phyloP scores from a whole-genome alignment of 2,329 filamentous ascomycete genomes.

The Arthrobotrys conoides region DNA sequence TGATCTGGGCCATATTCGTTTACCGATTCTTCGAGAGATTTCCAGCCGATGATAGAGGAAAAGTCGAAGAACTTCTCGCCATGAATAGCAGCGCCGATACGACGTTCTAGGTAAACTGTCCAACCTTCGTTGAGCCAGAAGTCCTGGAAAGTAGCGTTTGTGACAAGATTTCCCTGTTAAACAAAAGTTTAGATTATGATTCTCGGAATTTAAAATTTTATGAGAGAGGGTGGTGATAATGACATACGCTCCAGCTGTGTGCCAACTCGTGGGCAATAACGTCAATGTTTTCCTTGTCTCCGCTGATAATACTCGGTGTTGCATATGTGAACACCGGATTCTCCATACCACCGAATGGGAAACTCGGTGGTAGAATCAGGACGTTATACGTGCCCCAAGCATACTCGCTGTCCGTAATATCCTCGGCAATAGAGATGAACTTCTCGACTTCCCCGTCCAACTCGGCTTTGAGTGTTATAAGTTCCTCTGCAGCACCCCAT shows the following conservation, averaged over 20 bases:
- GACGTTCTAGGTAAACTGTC: slow-evolving; percentile 94
- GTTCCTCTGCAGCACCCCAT: slow-evolving; percentile 87
- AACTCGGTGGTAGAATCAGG: slow-evolving; percentile 68
- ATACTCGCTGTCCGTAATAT: slow-evolving; percentile 75
- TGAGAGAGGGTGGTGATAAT: neutral
- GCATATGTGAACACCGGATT: slow-evolving; percentile 96
- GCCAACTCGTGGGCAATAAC: slow-evolving; percentile 90
- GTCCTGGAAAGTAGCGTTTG: slow-evolving; percentile 71
- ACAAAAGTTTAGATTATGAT: neutral
- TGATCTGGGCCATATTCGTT: slow-evolving; percentile 84
- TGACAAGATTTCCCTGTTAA: slow-evolving; percentile 68
- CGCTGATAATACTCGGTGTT: slow-evolving; percentile 92
- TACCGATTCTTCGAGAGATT: slow-evolving; percentile 84
- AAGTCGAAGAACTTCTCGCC: slow-evolving; percentile 91
- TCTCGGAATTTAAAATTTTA: neutral
- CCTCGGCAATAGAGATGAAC: slow-evolving; percentile 89
- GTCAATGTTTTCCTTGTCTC: slow-evolving; percentile 90
- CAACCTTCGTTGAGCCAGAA: slow-evolving; percentile 81
- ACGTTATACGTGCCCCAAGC: slow-evolving; percentile 97
- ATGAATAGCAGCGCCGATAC: slow-evolving; percentile 82
- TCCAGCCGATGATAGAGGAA: slow-evolving; percentile 96
- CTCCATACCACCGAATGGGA: slow-evolving; percentile 83
- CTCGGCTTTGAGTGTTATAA: slow-evolving; percentile 88
- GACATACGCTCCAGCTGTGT: slow-evolving; percentile 74
- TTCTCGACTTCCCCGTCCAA: slow-evolving; percentile 91